These are phyloP conservation scores for Monilinia aucupariae DNA, from an alignment of 2,329 filamentous ascomycete genomes.

Conservation along the genomic window DNA sequence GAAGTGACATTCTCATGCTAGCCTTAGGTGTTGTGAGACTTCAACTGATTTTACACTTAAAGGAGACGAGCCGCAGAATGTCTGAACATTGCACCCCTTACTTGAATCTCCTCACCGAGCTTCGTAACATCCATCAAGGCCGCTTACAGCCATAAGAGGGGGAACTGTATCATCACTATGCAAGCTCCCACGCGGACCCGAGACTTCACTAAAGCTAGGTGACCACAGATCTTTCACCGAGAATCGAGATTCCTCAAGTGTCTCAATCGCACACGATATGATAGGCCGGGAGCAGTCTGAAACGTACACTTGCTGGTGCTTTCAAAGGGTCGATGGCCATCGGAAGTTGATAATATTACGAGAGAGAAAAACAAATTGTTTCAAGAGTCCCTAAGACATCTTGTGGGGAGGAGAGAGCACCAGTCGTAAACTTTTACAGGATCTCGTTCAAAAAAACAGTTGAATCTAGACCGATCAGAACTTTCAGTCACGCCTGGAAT, in stretches of 20 bases:
- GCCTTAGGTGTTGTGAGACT: background rate
- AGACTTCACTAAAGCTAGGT: background rate
- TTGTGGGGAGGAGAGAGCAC: background rate
- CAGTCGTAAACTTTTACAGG: background rate
- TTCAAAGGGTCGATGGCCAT: background rate
- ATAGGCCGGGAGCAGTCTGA: background rate
- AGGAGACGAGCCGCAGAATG: background rate
- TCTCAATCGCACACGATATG: background rate
- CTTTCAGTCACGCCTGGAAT: background rate
- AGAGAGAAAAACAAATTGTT: background rate
- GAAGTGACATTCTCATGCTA: background rate
- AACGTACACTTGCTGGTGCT: background rate
- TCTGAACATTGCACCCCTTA: conserved; percentile 5
- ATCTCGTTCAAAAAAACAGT: background rate
- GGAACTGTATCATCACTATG: background rate
- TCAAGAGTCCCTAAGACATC: conserved; percentile 5
- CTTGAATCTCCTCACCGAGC: background rate
- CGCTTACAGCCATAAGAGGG: background rate
- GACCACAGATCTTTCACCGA: background rate
- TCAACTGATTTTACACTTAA: background rate
- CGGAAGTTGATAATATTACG: background rate
- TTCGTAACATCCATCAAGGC: background rate
- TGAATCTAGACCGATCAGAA: background rate
- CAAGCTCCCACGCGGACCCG: background rate
- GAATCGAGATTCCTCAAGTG: background rate